These are phyloP conservation scores for Buxus sempervirens DNA, from an alignment of 164 flowering plant species.

Conservation along the genomic window DNA sequence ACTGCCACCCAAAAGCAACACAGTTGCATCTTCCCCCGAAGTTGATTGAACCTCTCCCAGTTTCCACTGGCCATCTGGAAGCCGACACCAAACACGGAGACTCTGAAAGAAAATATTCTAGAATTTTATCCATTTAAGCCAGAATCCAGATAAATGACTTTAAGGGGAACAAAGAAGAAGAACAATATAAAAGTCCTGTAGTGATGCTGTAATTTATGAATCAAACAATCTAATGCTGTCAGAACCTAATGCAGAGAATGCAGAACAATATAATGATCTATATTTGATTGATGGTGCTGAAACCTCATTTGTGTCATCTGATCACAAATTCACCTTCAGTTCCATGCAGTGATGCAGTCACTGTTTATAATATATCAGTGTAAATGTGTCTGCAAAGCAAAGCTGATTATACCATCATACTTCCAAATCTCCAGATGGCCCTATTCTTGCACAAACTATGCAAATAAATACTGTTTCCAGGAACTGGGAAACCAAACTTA, in stretches of 20 bases:
- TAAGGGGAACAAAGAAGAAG: background rate
- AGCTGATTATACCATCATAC: background rate
- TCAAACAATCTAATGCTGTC: background rate
- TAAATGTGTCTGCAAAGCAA: background rate
- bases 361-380: background rate
- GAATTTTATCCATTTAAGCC: background rate
- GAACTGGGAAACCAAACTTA: background rate
- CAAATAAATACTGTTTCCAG: background rate
- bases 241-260: background rate
- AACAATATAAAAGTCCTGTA: background rate
- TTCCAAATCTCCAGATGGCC: background rate
- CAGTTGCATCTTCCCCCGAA: conserved; percentile 51
- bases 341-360: background rate
- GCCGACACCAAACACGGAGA: conserved; percentile 83
- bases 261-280: background rate
- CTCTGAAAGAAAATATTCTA: conserved; percentile 51
- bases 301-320: background rate
- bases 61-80: conserved; percentile 58
- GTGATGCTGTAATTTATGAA: background rate
- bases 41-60: conserved; percentile 72
- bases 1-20: conserved; percentile 58
- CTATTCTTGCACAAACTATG: background rate
- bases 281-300: background rate
- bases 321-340: background rate
- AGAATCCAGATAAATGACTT: background rate